A percentile compares a stretch with the other conserved stretches of the same genome.
These are phyloP conservation scores for Fusarium pseudonygamai DNA, from an alignment of 2,329 filamentous ascomycete species.

Conservation along the genomic window DNA sequence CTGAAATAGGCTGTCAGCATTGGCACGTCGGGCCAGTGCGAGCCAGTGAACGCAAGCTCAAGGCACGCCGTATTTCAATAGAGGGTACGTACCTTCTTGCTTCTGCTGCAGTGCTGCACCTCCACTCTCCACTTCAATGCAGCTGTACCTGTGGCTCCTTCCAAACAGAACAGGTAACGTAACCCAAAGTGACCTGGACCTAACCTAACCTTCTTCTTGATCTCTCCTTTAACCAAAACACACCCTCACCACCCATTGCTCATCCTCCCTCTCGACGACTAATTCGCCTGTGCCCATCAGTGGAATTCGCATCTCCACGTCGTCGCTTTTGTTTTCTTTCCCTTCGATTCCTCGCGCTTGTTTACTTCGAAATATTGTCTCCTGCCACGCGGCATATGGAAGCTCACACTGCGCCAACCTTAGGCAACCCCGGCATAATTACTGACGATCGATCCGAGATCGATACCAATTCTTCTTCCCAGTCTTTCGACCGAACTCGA, in stretches of 20 bases:
- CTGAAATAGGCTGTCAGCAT: slow-evolving; percentile 29
- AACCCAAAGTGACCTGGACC: slow-evolving; percentile 42
- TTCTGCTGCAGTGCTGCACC: background rate
- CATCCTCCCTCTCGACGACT: slow-evolving; percentile 38
- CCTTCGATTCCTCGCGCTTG: slow-evolving; percentile 32
- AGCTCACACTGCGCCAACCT: slow-evolving; percentile 46
- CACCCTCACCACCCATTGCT: slow-evolving; percentile 32
- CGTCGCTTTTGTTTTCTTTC: slow-evolving; percentile 30
- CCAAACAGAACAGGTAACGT: slow-evolving; percentile 50
- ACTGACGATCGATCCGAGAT: slow-evolving; percentile 40
- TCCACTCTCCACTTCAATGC: slow-evolving; percentile 16
- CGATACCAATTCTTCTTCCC: slow-evolving; percentile 26
- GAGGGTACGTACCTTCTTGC: slow-evolving; percentile 20
- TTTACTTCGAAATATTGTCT: slow-evolving; percentile 24
- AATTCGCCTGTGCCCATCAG: slow-evolving; percentile 41
- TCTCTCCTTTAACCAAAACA: slow-evolving; percentile 43
- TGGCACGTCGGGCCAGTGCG: background rate
- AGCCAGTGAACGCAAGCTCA: slow-evolving; percentile 12
- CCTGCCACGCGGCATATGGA: slow-evolving; percentile 51
- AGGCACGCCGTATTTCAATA: slow-evolving; percentile 2
- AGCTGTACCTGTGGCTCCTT: slow-evolving; percentile 19
- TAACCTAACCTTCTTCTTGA: slow-evolving; percentile 17
- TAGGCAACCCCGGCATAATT: slow-evolving; percentile 40
- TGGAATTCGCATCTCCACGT: slow-evolving; percentile 33
- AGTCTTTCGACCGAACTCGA: slow-evolving; percentile 27